Evolutionary conservation across 116 monocot genomes (phyloP).

Genomic region (Trichopus zeylanicus): DNA sequence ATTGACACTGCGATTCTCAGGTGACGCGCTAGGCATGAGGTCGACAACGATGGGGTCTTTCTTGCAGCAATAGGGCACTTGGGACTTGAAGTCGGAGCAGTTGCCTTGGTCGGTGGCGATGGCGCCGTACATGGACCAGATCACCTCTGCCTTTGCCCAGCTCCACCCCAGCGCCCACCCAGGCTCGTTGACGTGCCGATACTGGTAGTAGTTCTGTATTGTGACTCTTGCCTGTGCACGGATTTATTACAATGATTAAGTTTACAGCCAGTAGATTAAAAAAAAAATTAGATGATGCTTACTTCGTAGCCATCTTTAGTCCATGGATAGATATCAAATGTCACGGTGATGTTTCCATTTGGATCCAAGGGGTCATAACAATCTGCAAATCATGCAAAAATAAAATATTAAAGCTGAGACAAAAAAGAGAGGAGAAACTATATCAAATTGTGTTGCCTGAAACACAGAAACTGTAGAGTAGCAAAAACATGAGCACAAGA

Average conservation of each 20-base stretch:
- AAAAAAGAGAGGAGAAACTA: not conserved
- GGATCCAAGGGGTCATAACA: constrained; percentile 51
- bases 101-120: constrained; percentile 7
- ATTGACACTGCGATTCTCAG: not conserved
- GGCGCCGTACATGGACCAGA: constrained; percentile 5
- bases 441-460: not conserved
- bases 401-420: not conserved
- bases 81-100: constrained; percentile 4
- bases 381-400: not conserved
- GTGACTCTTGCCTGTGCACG: constrained; percentile 6
- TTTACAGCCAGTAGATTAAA: not conserved
- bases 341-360: constrained; percentile 53
- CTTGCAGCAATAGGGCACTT: constrained; percentile 6
- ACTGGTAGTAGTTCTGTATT: constrained; percentile 7
- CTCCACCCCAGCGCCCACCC: constrained; percentile 10
- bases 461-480: not conserved
- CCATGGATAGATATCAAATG: constrained; percentile 44
- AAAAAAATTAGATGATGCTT: constrained; percentile 3
- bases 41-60: constrained; percentile 5
- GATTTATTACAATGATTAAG: too few species aligned
- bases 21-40: not conserved
- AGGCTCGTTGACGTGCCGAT: constrained; percentile 7
- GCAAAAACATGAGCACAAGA: not conserved
- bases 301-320: constrained; percentile 52
- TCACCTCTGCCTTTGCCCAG: constrained; percentile 5